Evolutionary conservation across 768 basidiomycete species (phyloP).

Genomic region (Pleurotus pulmonarius): DNA sequence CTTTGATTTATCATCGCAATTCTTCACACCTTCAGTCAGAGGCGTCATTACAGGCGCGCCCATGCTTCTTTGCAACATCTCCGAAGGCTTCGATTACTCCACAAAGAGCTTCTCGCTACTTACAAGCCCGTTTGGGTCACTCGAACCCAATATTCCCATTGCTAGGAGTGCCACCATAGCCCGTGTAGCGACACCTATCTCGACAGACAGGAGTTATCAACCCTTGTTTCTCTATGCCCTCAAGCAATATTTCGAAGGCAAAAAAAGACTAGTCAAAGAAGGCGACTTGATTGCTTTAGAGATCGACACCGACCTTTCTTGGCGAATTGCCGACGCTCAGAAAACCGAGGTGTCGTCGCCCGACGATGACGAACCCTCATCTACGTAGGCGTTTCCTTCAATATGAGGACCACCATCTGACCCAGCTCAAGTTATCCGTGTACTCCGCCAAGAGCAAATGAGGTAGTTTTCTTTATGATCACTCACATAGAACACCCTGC

Average conservation of each 20-base stretch:
- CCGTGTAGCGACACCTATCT: constrained; percentile 73
- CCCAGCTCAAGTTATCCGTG: constrained; percentile 11
- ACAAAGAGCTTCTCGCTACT: constrained; percentile 29
- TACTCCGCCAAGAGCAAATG: constrained; percentile 28
- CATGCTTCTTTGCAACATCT: constrained; percentile 51
- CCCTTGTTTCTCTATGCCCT: constrained; percentile 56
- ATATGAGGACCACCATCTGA: too few species aligned
- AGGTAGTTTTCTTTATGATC: constrained; percentile 72
- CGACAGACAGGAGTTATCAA: constrained; percentile 64
- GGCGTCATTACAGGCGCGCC: constrained; percentile 42
- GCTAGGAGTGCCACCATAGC: constrained; percentile 73
- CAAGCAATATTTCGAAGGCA: constrained; percentile 54
- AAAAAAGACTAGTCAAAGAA: constrained; percentile 57
- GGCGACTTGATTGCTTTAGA: constrained; percentile 71
- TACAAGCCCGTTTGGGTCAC: constrained; percentile 59
- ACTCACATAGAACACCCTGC: constrained; percentile 72
- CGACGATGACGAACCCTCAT: too few species aligned
- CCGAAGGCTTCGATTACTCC: constrained; percentile 19
- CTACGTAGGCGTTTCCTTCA: too few species aligned
- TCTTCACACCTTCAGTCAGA: constrained; percentile 21
- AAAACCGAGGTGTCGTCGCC: background rate
- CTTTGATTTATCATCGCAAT: constrained; percentile 10
- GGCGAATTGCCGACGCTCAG: constrained; percentile 12
- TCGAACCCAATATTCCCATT: constrained; percentile 57
- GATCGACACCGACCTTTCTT: constrained; percentile 49